Percentiles rank a stretch among this genome's conserved stretches.
Evolutionary conservation across 2,329 filamentous ascomycete genomes (phyloP).

Genomic region (Berkeleyomyces rouxiae): DNA sequence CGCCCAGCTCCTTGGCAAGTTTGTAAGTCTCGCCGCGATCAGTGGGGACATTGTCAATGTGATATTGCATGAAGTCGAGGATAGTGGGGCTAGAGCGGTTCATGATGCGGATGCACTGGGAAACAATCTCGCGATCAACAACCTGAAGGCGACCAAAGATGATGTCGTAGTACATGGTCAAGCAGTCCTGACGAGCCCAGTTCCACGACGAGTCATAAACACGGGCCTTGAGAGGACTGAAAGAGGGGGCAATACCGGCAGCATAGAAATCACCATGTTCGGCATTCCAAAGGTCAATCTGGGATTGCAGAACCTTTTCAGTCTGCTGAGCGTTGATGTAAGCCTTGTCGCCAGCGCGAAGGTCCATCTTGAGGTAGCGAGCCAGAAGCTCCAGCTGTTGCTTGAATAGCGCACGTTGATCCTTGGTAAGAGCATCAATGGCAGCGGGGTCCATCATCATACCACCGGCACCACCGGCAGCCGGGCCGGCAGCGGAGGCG

Average conservation of each 20-base stretch:
- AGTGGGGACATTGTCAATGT: constrained; percentile 96
- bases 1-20: constrained; percentile 86
- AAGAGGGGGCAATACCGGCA: constrained; percentile 81
- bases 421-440: constrained; percentile 91
- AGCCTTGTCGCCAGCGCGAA: constrained; percentile 91
- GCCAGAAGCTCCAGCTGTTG: constrained; percentile 93
- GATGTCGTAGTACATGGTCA: constrained; percentile 98
- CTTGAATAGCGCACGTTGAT: constrained; percentile 91
- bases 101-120: constrained; percentile 97
- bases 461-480: constrained; percentile 49
- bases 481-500: constrained; percentile 55
- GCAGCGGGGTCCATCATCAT: constrained; percentile 99
- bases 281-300: constrained; percentile 84
- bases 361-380: constrained; percentile 90
- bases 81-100: constrained; percentile 93
- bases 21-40: constrained; percentile 95
- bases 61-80: constrained; percentile 98
- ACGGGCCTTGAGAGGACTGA: constrained; percentile 83
- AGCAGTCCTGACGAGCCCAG: constrained; percentile 92
- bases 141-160: constrained; percentile 89
- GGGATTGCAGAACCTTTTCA: constrained; percentile 72
- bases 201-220: constrained; percentile 99
- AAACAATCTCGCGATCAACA: constrained; percentile 94
- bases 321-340: constrained; percentile 73
- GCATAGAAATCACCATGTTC: constrained; percentile 97